Conservation (phyloP, 108 stramenopile genomes). For the Skeletonema potamos region DNA sequence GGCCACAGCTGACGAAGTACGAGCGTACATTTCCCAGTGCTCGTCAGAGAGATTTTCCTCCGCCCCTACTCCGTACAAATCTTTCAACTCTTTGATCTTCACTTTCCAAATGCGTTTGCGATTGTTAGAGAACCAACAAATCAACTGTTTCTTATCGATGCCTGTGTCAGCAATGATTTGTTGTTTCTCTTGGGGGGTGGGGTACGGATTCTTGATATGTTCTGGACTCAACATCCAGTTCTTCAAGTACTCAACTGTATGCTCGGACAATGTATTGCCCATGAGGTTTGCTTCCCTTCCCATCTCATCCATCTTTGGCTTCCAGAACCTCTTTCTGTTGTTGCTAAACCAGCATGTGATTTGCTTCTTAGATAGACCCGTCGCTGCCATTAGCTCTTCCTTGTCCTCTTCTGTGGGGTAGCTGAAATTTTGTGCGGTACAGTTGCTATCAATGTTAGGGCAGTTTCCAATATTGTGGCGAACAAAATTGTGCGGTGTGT, state of each 20-base stretch:
- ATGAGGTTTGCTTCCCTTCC: not conserved
- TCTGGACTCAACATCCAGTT: conserved; percentile 25
- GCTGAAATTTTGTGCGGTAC: not conserved
- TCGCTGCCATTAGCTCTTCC: not conserved
- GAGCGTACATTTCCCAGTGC: not conserved
- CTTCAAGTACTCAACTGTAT: conserved; percentile 27
- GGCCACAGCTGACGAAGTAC: not conserved
- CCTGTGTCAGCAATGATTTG: conserved; percentile 20
- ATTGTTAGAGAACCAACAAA: conserved; percentile 1
- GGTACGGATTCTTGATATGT: conserved; percentile 22
- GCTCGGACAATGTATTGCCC: conserved; percentile 3
- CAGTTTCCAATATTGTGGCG: not conserved
- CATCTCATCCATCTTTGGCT: not conserved
- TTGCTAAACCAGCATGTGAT: conserved; percentile 1
- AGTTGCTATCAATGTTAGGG: not conserved
- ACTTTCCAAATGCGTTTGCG: not conserved
- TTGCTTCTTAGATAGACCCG: not conserved
- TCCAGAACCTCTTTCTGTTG: conserved; percentile 1
- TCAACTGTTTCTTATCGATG: not conserved
- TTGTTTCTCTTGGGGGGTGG: conserved; percentile 15
- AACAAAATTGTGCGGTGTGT: too few relatives aligned
- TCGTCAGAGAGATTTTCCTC: not conserved
- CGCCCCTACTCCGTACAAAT: not conserved
- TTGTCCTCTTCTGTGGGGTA: not conserved
- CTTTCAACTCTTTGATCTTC: not conserved